Base-by-base conservation (phyloP, 345 rosid species). In the Citrus sp. region DNA sequence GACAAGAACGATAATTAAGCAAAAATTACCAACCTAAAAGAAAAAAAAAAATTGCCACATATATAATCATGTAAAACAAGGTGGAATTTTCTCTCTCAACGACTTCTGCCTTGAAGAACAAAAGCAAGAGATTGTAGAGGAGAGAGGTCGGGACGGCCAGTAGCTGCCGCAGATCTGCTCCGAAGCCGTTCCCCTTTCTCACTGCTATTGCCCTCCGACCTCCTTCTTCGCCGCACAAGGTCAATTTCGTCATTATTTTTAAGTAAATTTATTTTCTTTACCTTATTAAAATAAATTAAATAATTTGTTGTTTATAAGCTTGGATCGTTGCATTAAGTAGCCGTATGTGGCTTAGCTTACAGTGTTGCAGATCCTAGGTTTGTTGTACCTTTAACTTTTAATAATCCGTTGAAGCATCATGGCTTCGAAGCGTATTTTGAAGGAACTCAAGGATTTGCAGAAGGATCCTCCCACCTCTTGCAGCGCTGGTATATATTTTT, bases 371-470 rank as follows among this genome's bases (percentile, higher is more conserved):
- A 63, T 74, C 56, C 32, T 35, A 34, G 24, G n/a, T 40, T 58
- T 13, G 38, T 32, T 4, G 25, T 34, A 1, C 25, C 42, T 19
- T 65, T 21, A 19, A 34, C 35, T 65, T 67, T 65, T 38, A 9
- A 16, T 22, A 14, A 32, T 67, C 62, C 46, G 62, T 19, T 72
- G 65, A 62, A 80, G 79, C 51, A 8, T 59, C 79, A 82, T 86
- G 88, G 88, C 87, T 79, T 82, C 88, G 13, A 86, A 86, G 82
- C 85, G 88, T 73, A 86, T 86, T 37, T 78, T 86, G 85, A 86
- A 86, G 82, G 88, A 85, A 72, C 86, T 85, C 51, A 85, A 85
- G 85, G 87, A 85, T 78, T 80, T 85, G 82, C 87, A 86, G 85
- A 86, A 79, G 70, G 86, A 86, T 68, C 88, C 88, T 24, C 88